Base-by-base conservation (phyloP, 345 rosid genomes). In the Eucalyptus marginata region DNA sequence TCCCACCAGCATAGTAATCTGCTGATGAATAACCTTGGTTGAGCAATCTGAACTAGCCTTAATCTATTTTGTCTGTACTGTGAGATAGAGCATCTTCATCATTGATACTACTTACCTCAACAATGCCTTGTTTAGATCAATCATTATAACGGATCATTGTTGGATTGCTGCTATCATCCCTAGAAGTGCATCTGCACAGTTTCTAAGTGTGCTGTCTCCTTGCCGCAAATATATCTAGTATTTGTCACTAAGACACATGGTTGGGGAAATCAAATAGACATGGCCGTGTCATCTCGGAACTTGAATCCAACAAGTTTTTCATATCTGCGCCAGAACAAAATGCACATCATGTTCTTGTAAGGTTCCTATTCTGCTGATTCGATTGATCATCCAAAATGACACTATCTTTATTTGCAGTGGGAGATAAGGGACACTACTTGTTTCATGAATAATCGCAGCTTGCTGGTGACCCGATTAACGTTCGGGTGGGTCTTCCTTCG, bases 361-460 rank as follows among this genome's bases (percentile, higher is more conserved):
- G 84, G 14, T 76, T 20, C 83, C 83, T 76, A 36, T 36, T 76
- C 24, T 40, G 27, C 47, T 0, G 47, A 76, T 40, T 76, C 0
- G 47, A 22, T 36, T 0, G 16, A 76, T 17, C 24, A 20, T 76
- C 47, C 29, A 18, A 76, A 40, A 76, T 76, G 84, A 76, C 33
- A 7, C 33, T 49, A 40, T 80, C 86, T 87, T 8, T 86, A 13
- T 86, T 89, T 86, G 83, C 91, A 95, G 97, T 95, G 97, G 97
- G 97, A 95, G 92, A 93, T 94, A 88, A 90, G 84, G 85, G 95
- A 91, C 40, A 86, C 96, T 81, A 86, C 95, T 89, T 95, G 96
- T 87, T 95, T 95, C 93, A 94, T 94, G 96, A 91, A 88, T 36
- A 91, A 91, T 50, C 86, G 66, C 13, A 86, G 86, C 87, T 90